Percentiles rank a stretch among this genome's conserved stretches.
Conservation (phyloP, 2,329 filamentous ascomycete species). For the Xylaria digitata region DNA sequence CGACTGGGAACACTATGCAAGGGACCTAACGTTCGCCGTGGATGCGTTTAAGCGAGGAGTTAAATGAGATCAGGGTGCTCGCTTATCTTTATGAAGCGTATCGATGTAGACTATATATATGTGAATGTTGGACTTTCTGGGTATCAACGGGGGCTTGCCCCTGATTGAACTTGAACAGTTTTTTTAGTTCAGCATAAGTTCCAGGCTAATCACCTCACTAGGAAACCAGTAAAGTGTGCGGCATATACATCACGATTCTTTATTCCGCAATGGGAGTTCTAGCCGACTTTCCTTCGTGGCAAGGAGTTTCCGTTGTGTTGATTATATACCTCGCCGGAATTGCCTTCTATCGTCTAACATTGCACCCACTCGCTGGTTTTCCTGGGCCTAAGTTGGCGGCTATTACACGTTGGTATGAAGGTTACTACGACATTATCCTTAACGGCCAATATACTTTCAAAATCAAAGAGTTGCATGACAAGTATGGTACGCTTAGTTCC, state of each 20-base stretch:
- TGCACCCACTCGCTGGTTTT: slow-evolving; percentile 35
- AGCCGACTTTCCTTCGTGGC: background rate
- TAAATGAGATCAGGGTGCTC: slow-evolving; percentile 4
- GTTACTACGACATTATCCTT: slow-evolving; percentile 42
- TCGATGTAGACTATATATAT: background rate
- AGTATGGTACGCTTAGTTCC: slow-evolving; percentile 40
- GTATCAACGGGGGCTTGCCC: background rate
- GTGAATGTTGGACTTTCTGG: background rate
- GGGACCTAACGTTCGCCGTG: slow-evolving; percentile 4
- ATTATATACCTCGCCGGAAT: slow-evolving; percentile 9
- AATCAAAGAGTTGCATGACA: slow-evolving; percentile 42
- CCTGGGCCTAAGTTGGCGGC: slow-evolving; percentile 34
- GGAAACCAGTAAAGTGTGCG: background rate
- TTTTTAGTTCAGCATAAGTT: background rate
- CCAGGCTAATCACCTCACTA: background rate
- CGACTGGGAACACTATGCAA: slow-evolving; percentile 12
- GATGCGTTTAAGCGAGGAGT: slow-evolving; percentile 7
- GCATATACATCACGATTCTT: background rate
- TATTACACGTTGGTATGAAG: slow-evolving; percentile 39
- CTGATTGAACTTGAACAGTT: background rate
- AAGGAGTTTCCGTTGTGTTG: background rate
- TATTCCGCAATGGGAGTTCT: background rate
- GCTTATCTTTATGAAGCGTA: background rate
- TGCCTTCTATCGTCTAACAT: slow-evolving; percentile 31
- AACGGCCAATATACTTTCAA: slow-evolving; percentile 43